Conservation (phyloP, 257 asterid species). For the Nyctanthes arbortristis region DNA sequence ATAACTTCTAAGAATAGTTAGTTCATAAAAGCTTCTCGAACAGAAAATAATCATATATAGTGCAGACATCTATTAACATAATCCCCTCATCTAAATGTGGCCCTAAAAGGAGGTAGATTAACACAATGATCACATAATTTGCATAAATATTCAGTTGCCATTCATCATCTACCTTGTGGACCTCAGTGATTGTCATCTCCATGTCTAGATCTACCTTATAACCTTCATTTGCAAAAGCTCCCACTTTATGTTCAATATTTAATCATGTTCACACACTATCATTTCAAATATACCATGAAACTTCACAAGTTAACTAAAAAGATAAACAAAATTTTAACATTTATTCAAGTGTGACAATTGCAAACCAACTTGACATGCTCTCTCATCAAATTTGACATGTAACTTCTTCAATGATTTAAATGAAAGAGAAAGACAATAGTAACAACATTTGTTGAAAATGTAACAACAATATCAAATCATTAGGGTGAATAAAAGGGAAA, state of each 20-base stretch:
- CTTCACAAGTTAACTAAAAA: background rate
- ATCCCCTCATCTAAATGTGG: background rate
- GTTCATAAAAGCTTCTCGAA: too few species aligned
- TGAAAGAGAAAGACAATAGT: background rate
- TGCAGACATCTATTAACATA: background rate
- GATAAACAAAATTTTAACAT: background rate
- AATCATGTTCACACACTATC: constrained; percentile 6
- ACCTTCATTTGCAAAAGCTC: too few species aligned
- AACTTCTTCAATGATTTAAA: background rate
- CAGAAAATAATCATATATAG: background rate
- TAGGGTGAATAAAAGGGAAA: background rate
- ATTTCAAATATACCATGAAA: constrained; percentile 9
- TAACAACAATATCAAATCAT: background rate
- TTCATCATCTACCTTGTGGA: background rate
- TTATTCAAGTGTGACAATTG: background rate
- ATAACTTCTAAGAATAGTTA: background rate
- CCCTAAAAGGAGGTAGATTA: constrained; percentile 20
- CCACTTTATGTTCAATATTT: background rate
- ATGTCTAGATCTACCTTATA: background rate
- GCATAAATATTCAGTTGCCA: background rate
- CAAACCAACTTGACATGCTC: constrained; percentile 18
- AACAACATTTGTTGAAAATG: background rate
- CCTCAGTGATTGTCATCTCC: constrained; percentile 19
- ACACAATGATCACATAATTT: constrained; percentile 5
- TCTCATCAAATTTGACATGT: constrained; percentile 11